phyloP scores from a whole-genome alignment of 2,329 filamentous ascomycete species.

The Trichophyton simii region DNA sequence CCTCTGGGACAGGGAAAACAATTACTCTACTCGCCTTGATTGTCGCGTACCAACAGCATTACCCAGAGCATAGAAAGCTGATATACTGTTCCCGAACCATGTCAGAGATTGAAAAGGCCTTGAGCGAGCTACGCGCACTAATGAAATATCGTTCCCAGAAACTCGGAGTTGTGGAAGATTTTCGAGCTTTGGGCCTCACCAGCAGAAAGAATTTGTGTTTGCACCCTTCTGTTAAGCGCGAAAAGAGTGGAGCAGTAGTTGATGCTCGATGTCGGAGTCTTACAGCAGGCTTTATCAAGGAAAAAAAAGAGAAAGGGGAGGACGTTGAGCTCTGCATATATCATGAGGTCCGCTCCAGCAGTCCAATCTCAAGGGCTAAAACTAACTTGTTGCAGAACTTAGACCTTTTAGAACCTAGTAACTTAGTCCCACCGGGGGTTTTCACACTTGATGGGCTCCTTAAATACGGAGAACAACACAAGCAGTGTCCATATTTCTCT shows the following conservation, averaged over 20 bases:
- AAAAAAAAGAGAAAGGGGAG: slow-evolving; percentile 92
- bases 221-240: slow-evolving; percentile 87
- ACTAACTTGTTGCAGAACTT: slow-evolving; percentile 51
- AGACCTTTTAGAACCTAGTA: slow-evolving; percentile 86
- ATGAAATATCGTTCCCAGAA: slow-evolving; percentile 92
- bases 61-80: slow-evolving; percentile 84
- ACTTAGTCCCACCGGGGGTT: slow-evolving; percentile 84
- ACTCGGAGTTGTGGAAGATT: slow-evolving; percentile 84
- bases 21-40: slow-evolving; percentile 91
- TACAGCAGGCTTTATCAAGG: slow-evolving; percentile 92
- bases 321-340: slow-evolving; percentile 91
- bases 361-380: background rate
- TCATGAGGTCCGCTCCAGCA: slow-evolving; percentile 55
- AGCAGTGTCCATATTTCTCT: slow-evolving; percentile 96
- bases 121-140: slow-evolving; percentile 77
- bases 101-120: slow-evolving; percentile 97
- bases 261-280: slow-evolving; percentile 92
- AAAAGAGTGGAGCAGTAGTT: slow-evolving; percentile 88
- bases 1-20: slow-evolving; percentile 95
- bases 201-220: slow-evolving; percentile 96
- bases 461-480: slow-evolving; percentile 83
- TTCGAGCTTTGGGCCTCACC: slow-evolving; percentile 79
- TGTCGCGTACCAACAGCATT: slow-evolving; percentile 88
- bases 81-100: slow-evolving; percentile 99
- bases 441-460: slow-evolving; percentile 88